Evolutionary conservation across 1,284 basidiomycete species (phyloP).

Genomic region (Tetrapyrgos nigripes): DNA sequence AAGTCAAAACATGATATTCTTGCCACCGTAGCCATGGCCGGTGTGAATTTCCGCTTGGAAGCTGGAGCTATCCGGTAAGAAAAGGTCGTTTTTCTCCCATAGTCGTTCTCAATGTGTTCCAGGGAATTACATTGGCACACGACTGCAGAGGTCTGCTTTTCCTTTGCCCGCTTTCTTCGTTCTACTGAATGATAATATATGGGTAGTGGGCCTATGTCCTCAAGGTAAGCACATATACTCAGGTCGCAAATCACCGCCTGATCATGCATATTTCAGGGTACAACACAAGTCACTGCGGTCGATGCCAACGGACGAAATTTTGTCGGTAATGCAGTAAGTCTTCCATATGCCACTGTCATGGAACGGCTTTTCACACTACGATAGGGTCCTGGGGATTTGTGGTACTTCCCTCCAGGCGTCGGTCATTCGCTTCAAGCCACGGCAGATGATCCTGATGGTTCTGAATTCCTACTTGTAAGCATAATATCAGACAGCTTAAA

Average conservation of each 20-base stretch:
- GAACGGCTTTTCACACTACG: constrained; percentile 1
- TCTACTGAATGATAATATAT: constrained; percentile 9
- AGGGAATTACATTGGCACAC: constrained; percentile 82
- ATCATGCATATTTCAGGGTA: constrained; percentile 47
- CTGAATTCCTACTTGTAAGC: constrained; percentile 73
- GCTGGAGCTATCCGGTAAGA: constrained; percentile 66
- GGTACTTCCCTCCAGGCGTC: constrained; percentile 77
- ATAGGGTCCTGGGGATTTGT: constrained; percentile 50
- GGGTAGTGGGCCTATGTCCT: constrained; percentile 71
- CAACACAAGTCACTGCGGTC: constrained; percentile 66
- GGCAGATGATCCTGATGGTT: constrained; percentile 55
- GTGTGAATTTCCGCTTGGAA: constrained; percentile 75
- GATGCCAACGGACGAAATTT: constrained; percentile 69
- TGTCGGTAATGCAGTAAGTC: constrained; percentile 60
- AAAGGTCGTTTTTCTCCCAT: constrained; percentile 45
- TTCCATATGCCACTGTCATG: not conserved
- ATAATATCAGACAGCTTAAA: no score
- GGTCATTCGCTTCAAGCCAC: constrained; percentile 75
- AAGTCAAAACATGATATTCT: not conserved
- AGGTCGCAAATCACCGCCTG: not conserved
- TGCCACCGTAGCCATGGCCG: constrained; percentile 55
- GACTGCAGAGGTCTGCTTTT: constrained; percentile 57
- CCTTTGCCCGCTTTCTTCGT: not conserved
- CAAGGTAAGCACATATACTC: constrained; percentile 42
- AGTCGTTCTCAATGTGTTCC: not conserved